Evolutionary conservation across 495 filamentous ascomycete species (phyloP).

Genomic region (Podospora sp.): DNA sequence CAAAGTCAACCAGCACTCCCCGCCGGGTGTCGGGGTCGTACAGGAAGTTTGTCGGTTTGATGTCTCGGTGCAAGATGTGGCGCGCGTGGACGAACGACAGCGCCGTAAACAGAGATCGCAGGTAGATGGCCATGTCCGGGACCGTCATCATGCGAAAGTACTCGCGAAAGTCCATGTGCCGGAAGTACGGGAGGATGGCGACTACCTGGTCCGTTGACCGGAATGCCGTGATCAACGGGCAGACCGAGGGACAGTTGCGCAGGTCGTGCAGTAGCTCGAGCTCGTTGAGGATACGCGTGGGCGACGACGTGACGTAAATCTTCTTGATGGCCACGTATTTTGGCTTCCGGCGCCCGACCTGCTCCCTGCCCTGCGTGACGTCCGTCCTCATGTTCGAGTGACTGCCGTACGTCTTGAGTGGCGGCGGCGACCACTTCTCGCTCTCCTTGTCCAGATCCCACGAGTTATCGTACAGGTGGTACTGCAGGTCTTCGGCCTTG

Average conservation of each 20-base stretch:
- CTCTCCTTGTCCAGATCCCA: conserved; percentile 79
- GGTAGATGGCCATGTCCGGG: conserved; percentile 82
- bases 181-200: conserved; percentile 91
- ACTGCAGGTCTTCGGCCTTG: conserved; percentile 94
- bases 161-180: conserved; percentile 91
- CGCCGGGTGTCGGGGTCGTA: conserved; percentile 81
- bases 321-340: conserved; percentile 97
- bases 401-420: conserved; percentile 46
- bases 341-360: conserved; percentile 46
- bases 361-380: conserved; percentile 15
- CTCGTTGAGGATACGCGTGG: conserved; percentile 91
- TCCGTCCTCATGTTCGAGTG: conserved; percentile 33
- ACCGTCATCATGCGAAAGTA: conserved; percentile 90
- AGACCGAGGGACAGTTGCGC: conserved; percentile 77
- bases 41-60: conserved; percentile 99
- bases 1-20: conserved; percentile 95
- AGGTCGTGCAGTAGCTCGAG: conserved; percentile 94
- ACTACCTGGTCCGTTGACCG: conserved; percentile 92
- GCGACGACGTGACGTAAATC: conserved; percentile 97
- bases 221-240: conserved; percentile 95
- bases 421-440: conserved; percentile 63
- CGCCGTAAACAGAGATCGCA: conserved; percentile 84
- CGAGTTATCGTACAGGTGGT: conserved; percentile 78
- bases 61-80: conserved; percentile 90
- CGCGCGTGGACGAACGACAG: conserved; percentile 79